These are phyloP conservation scores for Mixia osmundae DNA, from an alignment of 1,284 basidiomycete species.

Conservation along the genomic window DNA sequence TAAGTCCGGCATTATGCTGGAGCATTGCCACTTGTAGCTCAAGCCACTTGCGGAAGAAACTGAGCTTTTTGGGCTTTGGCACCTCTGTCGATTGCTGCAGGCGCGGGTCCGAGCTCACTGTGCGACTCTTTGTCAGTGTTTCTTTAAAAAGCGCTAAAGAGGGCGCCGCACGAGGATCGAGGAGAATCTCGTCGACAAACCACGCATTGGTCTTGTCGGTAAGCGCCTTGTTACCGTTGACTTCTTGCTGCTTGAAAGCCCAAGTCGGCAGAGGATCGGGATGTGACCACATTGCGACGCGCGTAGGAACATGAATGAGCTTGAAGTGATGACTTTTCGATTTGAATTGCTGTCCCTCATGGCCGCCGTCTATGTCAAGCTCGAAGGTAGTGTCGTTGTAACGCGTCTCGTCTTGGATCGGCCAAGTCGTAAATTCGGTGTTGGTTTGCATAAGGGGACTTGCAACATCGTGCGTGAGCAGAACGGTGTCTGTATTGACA, in stretches of 20 bases:
- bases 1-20: constrained; percentile 90
- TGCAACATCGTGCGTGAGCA: constrained; percentile 92
- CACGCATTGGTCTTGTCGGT: constrained; percentile 61
- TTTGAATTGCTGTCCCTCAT: constrained; percentile 58
- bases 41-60: constrained; percentile 81
- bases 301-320: constrained; percentile 66
- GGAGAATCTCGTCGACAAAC: constrained; percentile 62
- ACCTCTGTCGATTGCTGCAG: constrained; percentile 19
- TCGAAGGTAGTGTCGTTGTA: constrained; percentile 54
- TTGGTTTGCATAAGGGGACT: constrained; percentile 93
- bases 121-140: not conserved
- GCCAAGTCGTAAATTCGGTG: constrained; percentile 87
- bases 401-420: constrained; percentile 28
- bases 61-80: constrained; percentile 49
- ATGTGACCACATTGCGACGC: constrained; percentile 86
- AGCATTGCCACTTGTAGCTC: constrained; percentile 90
- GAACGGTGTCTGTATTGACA: constrained; percentile 52
- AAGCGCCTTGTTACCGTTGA: constrained; percentile 91
- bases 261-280: constrained; percentile 66
- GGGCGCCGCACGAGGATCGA: not conserved
- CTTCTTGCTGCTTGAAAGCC: constrained; percentile 90
- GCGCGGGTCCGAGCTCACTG: not conserved
- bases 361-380: constrained; percentile 42
- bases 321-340: constrained; percentile 78
- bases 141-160: not conserved